Conservation (phyloP, 352 stramenopile genomes). For the Pythium coloratum region DNA sequence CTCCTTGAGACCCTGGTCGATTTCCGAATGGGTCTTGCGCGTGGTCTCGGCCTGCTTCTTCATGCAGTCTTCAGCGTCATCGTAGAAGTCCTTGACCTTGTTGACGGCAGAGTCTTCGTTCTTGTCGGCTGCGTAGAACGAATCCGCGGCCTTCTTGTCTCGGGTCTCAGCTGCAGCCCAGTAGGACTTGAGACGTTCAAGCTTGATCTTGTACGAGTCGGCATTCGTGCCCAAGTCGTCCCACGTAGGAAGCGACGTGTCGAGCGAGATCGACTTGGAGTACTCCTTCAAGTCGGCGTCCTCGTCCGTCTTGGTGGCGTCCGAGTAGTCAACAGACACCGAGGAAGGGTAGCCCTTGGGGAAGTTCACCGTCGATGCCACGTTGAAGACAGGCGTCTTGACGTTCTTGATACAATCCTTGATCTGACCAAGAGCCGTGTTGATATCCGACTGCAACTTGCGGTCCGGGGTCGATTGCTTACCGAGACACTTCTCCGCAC, state of each 20-base stretch:
- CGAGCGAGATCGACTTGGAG: neutral
- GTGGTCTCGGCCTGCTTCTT: conserved; percentile 1
- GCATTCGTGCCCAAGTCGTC: neutral
- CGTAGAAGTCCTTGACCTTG: conserved; percentile 16
- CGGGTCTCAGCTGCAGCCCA: conserved; percentile 5
- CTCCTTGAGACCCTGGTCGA: neutral
- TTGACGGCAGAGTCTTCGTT: neutral
- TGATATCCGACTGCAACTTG: neutral
- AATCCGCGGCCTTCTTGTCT: conserved; percentile 10
- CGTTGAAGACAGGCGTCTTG: neutral
- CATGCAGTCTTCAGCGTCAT: conserved; percentile 11
- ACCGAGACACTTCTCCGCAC: neutral
- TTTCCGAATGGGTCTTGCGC: neutral
- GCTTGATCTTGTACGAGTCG: neutral
- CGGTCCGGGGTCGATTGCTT: neutral
- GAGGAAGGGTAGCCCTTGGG: neutral
- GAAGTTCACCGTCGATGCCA: neutral
- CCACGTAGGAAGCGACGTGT: neutral
- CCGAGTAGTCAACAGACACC: neutral
- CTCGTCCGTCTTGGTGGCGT: neutral
- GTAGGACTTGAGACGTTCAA: neutral
- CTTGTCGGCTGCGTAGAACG: neutral
- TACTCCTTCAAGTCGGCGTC: neutral
- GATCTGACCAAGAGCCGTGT: neutral
- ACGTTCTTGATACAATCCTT: neutral